phyloP scores from a whole-genome alignment of 305 asterid species.

The Solanum hybrid region DNA sequence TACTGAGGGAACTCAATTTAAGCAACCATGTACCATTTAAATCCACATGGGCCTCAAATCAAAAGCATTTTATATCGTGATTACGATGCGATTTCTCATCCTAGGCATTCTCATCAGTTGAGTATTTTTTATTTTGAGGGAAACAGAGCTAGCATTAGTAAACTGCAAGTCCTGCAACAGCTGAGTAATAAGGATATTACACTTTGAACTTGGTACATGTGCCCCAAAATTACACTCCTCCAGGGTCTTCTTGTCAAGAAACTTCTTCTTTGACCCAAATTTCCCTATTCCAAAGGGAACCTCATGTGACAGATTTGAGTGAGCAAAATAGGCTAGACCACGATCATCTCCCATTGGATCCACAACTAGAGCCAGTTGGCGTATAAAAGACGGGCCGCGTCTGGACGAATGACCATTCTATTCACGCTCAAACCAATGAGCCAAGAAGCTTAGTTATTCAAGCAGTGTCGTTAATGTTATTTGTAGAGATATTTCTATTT shows the following conservation, averaged over 20 bases:
- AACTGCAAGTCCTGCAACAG: neutral
- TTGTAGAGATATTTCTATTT: neutral
- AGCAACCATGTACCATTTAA: neutral
- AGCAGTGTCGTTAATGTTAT: neutral
- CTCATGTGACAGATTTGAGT: neutral
- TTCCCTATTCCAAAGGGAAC: neutral
- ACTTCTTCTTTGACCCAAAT: neutral
- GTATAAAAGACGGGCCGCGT: neutral
- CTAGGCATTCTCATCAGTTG: neutral
- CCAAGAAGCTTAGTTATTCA: neutral
- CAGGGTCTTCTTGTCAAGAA: neutral
- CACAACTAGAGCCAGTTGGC: neutral
- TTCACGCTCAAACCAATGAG: neutral
- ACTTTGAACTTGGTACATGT: neutral
- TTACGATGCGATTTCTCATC: neutral
- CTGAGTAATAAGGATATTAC: neutral
- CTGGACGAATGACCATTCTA: neutral
- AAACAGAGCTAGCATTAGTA: neutral
- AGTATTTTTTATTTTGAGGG: neutral
- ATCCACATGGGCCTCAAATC: neutral
- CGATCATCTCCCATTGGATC: neutral
- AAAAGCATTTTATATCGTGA: neutral
- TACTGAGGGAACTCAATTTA: neutral
- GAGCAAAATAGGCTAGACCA: neutral
- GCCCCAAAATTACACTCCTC: neutral